phyloP scores from a whole-genome alignment of 371 early-diverging fungal species.

The Mucor indicus region DNA sequence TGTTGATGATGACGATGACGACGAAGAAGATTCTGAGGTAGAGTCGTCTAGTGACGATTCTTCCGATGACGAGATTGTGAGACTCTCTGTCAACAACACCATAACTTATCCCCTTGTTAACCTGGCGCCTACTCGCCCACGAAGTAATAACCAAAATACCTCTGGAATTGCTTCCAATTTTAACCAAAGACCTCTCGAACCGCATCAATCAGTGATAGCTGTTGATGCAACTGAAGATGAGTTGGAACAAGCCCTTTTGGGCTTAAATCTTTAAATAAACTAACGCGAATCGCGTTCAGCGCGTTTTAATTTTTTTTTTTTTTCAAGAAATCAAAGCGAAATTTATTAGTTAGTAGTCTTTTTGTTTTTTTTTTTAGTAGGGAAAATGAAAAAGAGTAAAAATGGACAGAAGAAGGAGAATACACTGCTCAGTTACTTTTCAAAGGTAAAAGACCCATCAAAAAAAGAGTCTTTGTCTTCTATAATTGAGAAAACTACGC shows the following conservation, averaged over 20 bases:
- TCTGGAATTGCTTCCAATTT: background rate
- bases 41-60: background rate
- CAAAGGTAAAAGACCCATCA: slow-evolving; percentile 5
- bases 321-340: background rate
- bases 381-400: slow-evolving; percentile 1
- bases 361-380: background rate
- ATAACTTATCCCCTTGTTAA: background rate
- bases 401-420: slow-evolving; percentile 2
- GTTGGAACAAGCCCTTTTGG: background rate
- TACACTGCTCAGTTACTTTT: slow-evolving; percentile 17
- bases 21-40: slow-evolving; percentile 1
- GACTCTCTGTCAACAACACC: background rate
- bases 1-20: background rate
- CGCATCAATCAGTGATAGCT: slow-evolving; percentile 5
- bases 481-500: slow-evolving; percentile 1
- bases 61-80: background rate
- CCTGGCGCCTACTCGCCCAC: background rate
- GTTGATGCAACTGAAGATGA: slow-evolving; percentile 8
- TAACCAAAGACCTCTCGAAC: slow-evolving; percentile 2
- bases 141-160: background rate
- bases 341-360: background rate
- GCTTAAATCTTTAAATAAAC: background rate
- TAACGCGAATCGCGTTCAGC: background rate
- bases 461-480: slow-evolving; percentile 8
- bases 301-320: background rate